Evolutionary conservation across 441 rosid genomes (phyloP).

Genomic region (Gossypium schwendimanii): DNA sequence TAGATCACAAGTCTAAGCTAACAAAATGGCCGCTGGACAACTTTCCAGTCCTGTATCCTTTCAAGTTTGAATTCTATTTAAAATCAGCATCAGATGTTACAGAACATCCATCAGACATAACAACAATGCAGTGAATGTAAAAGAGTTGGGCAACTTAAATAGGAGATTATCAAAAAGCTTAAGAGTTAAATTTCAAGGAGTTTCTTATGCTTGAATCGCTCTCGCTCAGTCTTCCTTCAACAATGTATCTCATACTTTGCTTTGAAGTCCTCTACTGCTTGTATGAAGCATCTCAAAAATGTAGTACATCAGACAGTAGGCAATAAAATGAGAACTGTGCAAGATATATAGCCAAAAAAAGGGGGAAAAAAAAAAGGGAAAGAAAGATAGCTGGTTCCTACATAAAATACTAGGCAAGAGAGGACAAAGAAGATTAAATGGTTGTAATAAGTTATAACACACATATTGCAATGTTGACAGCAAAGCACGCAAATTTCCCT

Average conservation of each 20-base stretch:
- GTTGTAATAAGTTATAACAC: slow-evolving; percentile 20
- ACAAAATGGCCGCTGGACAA: neutral
- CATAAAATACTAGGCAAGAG: neutral
- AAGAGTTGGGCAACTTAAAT: neutral
- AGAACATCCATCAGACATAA: neutral
- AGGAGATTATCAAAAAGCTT: neutral
- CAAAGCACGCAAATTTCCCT: slow-evolving; percentile 84
- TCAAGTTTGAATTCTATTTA: neutral
- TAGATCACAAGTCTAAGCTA: neutral
- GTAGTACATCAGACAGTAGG: neutral
- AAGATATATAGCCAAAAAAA: neutral
- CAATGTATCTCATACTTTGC: neutral
- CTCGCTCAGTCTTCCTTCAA: neutral
- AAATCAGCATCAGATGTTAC: neutral
- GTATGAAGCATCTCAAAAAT: neutral
- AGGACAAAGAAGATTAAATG: neutral
- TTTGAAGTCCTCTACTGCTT: neutral
- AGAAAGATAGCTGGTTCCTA: neutral
- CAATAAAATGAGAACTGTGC: neutral
- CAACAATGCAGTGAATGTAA: neutral
- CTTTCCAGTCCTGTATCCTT: neutral
- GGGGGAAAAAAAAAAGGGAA: neutral
- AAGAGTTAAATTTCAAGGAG: neutral
- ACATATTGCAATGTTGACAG: slow-evolving; percentile 94
- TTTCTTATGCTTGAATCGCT: slow-evolving; percentile 1